Evolutionary conservation across 352 stramenopile species (phyloP), one percentile per base, ranked within the genome.

Genomic region (Phytophthora aleatoria): DNA sequence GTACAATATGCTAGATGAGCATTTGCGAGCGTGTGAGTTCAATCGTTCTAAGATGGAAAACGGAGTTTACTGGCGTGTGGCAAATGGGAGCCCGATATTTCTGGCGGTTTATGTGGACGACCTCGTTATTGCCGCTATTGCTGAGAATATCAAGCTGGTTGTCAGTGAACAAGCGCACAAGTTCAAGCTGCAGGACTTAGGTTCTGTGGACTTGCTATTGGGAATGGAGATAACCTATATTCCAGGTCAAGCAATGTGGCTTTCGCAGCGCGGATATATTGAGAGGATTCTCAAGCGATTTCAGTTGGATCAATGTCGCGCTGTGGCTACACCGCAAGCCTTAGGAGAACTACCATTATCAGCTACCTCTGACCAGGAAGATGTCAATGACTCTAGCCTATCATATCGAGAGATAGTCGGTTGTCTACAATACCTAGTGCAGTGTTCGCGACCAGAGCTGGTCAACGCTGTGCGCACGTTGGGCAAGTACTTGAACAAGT

Each of bases 181-280:
- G 55, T 62, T 62, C 36, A 49, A 55, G 45, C 26, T 62, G 20
- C 47, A 55, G 16, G 55, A 55, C n/a, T 48, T 62, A 45, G 44
- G 55, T 6, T 24, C 20, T 11, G 55, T 62, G 2, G 47, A 43
- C 12, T 1, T 39, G 20, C 16, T 55, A 16, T 30, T 55, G 12
- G 33, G 26, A 2, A 50, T 64, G 15, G 20, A 24, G 57, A 38
- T 38, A 38, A 38, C 33, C 7, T 38, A 38, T 38, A 38, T 38
- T 38, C 33, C 33, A 12, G 33, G 28, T 2, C 13, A 55, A 24
- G 20, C 30, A 2, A 28, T 51, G 16, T 52, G 27, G 36, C 26
- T 64, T 9, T 56, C 36, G 4, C 56, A 64, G 20, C n/a, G 16
- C 3, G 26, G 36, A 1, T 31, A 57, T 16, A 44, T 57, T 44